Conservation (phyloP, 2,329 filamentous ascomycete genomes). For the Trichoderma aggressivum region DNA sequence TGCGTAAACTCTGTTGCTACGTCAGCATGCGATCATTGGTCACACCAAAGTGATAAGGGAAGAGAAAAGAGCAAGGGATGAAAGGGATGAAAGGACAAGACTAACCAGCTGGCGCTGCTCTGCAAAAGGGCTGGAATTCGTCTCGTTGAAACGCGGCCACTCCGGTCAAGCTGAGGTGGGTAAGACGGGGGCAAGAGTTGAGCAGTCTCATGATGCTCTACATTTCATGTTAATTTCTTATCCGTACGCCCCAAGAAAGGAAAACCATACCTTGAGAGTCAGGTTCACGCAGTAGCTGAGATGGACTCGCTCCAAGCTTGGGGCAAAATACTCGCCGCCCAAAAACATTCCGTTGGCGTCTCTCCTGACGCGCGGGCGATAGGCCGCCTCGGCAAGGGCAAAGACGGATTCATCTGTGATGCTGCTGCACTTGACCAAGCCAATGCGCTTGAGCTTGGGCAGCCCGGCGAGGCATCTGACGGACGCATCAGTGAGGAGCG, state of each 20-base stretch:
- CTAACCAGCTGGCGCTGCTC: constrained; percentile 73
- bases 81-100: neutral
- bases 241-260: neutral
- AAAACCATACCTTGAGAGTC: constrained; percentile 65
- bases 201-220: constrained; percentile 87
- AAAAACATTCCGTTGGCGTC: constrained; percentile 47
- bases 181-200: constrained; percentile 87
- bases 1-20: constrained; percentile 76
- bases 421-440: constrained; percentile 85
- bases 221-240: neutral
- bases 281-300: constrained; percentile 90
- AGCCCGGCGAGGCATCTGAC: constrained; percentile 79
- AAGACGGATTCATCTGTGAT: constrained; percentile 90
- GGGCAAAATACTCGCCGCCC: constrained; percentile 52
- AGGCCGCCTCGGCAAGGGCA: constrained; percentile 71
- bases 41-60: neutral
- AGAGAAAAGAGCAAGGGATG: neutral
- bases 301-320: constrained; percentile 86
- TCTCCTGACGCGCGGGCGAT: constrained; percentile 47
- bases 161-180: constrained; percentile 90
- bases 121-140: constrained; percentile 81
- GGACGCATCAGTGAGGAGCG: constrained; percentile 80
- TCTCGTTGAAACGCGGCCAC: constrained; percentile 85
- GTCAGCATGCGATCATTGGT: constrained; percentile 25
- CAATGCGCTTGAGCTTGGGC: constrained; percentile 91